Conservation (phyloP, 2,329 filamentous ascomycete genomes). For the Claviceps sp. region DNA sequence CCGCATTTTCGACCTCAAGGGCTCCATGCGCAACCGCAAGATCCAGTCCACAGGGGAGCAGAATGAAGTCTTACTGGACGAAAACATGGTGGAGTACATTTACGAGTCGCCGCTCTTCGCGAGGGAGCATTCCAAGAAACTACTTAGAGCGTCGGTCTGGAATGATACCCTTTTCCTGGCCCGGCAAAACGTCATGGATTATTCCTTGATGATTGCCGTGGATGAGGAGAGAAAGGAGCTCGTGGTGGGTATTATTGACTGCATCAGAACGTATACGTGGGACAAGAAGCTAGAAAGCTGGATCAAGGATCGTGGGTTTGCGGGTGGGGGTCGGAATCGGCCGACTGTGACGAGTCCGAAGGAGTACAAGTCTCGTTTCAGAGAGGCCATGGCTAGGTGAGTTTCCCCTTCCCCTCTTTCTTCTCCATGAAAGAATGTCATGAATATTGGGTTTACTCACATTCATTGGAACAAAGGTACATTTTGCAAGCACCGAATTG, state of each 20-base stretch:
- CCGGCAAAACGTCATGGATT: constrained; percentile 97
- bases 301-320: constrained; percentile 94
- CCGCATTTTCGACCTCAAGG: constrained; percentile 89
- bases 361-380: constrained; percentile 91
- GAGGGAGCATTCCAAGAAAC: constrained; percentile 88
- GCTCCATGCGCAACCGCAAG: constrained; percentile 96
- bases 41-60: constrained; percentile 92
- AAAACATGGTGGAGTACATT: constrained; percentile 98
- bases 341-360: constrained; percentile 95
- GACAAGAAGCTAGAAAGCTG: constrained; percentile 99
- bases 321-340: constrained; percentile 60
- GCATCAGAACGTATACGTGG: constrained; percentile 97
- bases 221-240: constrained; percentile 83
- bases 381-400: constrained; percentile 90
- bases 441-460: neutral
- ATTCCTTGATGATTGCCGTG: constrained; percentile 95
- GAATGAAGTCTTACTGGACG: constrained; percentile 90
- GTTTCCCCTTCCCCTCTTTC: constrained; percentile 12
- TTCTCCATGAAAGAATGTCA: neutral
- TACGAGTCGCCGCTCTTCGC: constrained; percentile 94
- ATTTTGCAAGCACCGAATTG: constrained; percentile 63
- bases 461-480: constrained; percentile 30
- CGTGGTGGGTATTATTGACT: constrained; percentile 95
- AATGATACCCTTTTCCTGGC: constrained; percentile 95
- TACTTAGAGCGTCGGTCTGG: constrained; percentile 83